These are phyloP conservation scores for Cercospora zeina DNA, from an alignment of 2,329 filamentous ascomycete species.

Conservation along the genomic window DNA sequence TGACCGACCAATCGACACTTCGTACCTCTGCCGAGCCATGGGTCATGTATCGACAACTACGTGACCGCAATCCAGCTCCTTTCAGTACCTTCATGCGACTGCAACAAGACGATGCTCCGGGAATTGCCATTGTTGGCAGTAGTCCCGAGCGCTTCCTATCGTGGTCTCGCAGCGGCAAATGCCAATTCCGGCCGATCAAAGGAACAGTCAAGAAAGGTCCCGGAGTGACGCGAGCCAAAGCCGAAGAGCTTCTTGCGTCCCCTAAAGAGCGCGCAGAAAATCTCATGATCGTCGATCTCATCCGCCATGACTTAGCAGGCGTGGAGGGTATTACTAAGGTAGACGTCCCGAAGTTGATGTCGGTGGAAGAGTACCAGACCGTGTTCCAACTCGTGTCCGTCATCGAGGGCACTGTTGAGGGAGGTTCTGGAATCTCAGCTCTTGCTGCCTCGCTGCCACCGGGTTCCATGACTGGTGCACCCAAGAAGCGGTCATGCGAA, in stretches of 20 bases:
- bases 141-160: conserved; percentile 88
- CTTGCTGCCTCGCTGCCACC: conserved; percentile 78
- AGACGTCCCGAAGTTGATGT: conserved; percentile 72
- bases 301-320: conserved; percentile 89
- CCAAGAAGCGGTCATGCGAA: conserved; percentile 89
- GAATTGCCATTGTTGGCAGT: conserved; percentile 70
- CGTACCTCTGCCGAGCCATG: conserved; percentile 52
- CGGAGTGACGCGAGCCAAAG: conserved; percentile 68
- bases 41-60: conserved; percentile 70
- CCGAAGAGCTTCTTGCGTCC: conserved; percentile 69
- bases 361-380: conserved; percentile 85
- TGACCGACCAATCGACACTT: conserved; percentile 73
- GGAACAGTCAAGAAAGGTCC: conserved; percentile 83
- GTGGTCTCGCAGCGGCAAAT: conserved; percentile 61
- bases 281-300: conserved; percentile 95
- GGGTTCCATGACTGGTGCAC: conserved; percentile 94
- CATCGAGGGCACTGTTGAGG: conserved; percentile 67
- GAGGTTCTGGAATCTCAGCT: conserved; percentile 68
- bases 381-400: conserved; percentile 92
- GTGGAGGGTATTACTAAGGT: conserved; percentile 60
- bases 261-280: conserved; percentile 95
- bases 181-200: conserved; percentile 91
- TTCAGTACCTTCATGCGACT: conserved; percentile 82
- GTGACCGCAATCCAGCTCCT: conserved; percentile 72
- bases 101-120: conserved; percentile 43